phyloP scores from a whole-genome alignment of 2,329 filamentous ascomycete species.

The Diplodia corticola region DNA sequence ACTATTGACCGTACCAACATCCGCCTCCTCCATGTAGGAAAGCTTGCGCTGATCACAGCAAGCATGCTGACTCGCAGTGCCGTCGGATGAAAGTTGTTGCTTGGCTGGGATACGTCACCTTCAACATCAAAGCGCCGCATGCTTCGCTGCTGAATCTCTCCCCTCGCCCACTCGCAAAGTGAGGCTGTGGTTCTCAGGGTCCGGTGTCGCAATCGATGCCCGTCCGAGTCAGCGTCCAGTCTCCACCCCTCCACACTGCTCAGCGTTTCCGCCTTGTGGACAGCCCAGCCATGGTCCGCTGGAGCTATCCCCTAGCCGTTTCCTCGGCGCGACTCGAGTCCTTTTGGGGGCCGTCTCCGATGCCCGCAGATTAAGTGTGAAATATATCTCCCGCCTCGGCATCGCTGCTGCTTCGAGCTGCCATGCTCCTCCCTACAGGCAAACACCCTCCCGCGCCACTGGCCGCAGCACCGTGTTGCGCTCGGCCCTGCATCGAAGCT shows the following conservation, averaged over 20 bases:
- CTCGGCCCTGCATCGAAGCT: conserved; percentile 5
- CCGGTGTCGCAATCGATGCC: not conserved
- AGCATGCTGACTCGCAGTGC: conserved; percentile 1
- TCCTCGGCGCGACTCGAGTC: conserved; percentile 5
- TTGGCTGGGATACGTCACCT: conserved; percentile 6
- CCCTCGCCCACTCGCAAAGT: conserved; percentile 5
- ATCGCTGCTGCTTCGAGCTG: not conserved
- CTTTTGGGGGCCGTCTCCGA: not conserved
- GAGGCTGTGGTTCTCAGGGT: conserved; percentile 10
- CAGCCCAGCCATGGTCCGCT: not conserved
- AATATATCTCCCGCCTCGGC: conserved; percentile 10
- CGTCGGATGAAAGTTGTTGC: conserved; percentile 8
- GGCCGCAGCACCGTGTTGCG: not conserved
- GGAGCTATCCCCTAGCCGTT: not conserved
- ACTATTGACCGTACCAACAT: not conserved
- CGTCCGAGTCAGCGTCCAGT: not conserved
- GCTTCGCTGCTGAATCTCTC: not conserved
- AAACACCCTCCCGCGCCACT: not conserved
- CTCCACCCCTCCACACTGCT: conserved; percentile 6
- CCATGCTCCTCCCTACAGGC: not conserved
- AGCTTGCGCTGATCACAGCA: not conserved
- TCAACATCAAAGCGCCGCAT: not conserved
- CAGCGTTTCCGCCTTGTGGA: not conserved
- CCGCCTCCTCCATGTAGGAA: conserved; percentile 5
- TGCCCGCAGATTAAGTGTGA: conserved; percentile 13